Conservation (phyloP, 192 early-diverging fungal genomes). For the Umbelopsis ramanniana region DNA sequence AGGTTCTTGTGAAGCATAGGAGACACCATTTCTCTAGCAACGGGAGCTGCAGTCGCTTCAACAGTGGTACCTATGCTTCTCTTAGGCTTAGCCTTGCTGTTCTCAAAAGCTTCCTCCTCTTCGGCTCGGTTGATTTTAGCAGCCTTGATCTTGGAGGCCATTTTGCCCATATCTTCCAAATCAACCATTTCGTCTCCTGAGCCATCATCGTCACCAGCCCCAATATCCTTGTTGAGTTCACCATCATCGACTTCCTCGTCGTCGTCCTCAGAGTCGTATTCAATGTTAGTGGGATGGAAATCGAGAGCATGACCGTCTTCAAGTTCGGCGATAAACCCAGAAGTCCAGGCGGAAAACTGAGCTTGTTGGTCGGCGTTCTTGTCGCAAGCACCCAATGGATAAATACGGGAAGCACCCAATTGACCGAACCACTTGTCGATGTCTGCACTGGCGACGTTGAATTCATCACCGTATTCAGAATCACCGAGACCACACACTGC, state of each 20-base stretch:
- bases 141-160: constrained; percentile 63
- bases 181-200: constrained; percentile 68
- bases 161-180: constrained; percentile 73
- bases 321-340: constrained; percentile 45
- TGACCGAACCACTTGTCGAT: constrained; percentile 65
- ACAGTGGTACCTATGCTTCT: constrained; percentile 37
- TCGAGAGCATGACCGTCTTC: constrained; percentile 51
- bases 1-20: constrained; percentile 68
- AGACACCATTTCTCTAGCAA: constrained; percentile 69
- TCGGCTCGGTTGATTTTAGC: constrained; percentile 53
- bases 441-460: constrained; percentile 54
- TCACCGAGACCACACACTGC: constrained; percentile 76
- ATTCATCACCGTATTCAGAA: constrained; percentile 67
- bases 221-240: constrained; percentile 32
- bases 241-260: constrained; percentile 48
- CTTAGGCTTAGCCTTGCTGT: constrained; percentile 49
- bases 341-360: constrained; percentile 28
- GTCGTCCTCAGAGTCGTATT: constrained; percentile 55
- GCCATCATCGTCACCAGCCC: constrained; percentile 45
- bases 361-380: constrained; percentile 48
- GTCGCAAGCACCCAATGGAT: constrained; percentile 63
- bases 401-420: constrained; percentile 65
- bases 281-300: constrained; percentile 50
- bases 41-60: constrained; percentile 33
- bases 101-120: constrained; percentile 55